Base-by-base conservation (phyloP, 345 rosid genomes). In the Rhizophora mangle region DNA sequence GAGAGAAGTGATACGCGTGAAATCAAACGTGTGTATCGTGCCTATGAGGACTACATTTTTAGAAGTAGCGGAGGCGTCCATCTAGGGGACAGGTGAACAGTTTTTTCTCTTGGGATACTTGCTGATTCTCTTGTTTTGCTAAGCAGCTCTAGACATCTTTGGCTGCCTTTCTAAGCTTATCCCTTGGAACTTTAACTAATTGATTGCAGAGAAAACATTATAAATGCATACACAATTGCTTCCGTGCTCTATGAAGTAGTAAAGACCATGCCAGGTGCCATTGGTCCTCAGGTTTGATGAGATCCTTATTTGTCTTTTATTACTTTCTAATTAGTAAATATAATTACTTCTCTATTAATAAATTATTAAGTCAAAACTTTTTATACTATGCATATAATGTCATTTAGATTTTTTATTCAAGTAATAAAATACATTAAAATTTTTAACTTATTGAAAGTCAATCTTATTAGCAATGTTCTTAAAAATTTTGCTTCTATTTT, bases 161-260 rank as follows among this genome's bases (percentile, higher is more conserved):
- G 53, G 67, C 65, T 61, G 65, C 61, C 66, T 9, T 59, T 31
- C 55, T 37, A 63, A 62, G 62, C 24, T 79, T 39, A 64, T 53
- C 39, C 10, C 43, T 73, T 34, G 71, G 20, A 3, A 65, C 34
- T 65, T 64, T 36, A 59, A 36, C 43, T 51, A 30, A 71, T 58
- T 73, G 80, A 82, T 75, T 85, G 72, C 73, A 80, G 86, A 68
- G 91, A 85, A 73, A 87, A 76, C 85, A 63, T 89, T 86, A 79
- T 70, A 53, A 82, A 63, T 76, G 93, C 90, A 60, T 76, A 82
- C 6, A 79, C 77, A 77, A 88, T 91, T 78, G 93, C 84, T 80
- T 83, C 91, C 37, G 97, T 83, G 58, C 69, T 94, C 79, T 76
- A 67, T 71, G 95, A 89, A 80, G 98, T 94, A 63, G 64, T 89